Base-by-base conservation (phyloP, 1,284 basidiomycete species). In the Cerioporus squamosus region DNA sequence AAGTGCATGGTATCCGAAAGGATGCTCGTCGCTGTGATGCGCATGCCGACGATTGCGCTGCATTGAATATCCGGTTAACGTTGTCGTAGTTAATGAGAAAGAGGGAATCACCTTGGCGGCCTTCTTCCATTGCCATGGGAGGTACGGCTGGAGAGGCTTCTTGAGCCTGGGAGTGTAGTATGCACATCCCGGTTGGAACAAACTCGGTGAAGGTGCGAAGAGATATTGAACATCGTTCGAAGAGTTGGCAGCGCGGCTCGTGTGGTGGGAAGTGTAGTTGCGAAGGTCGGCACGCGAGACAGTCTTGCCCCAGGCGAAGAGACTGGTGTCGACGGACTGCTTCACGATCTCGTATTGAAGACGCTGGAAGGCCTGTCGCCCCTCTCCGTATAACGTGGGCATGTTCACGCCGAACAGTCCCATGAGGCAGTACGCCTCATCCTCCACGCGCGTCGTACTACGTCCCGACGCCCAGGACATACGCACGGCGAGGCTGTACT, bases 401-500 rank as follows among this genome's bases (percentile, higher is more conserved):
- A 62, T 57, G 44, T 56, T 50, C 24, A 62, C 53, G 29, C 49
- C 48, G 31, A 62, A 59, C 24, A 62, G 44, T 12, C 61, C 61
- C 54, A 62, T 59, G 26, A 62, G 52, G n/a, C 53, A 55, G 44
- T 62, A 62, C 43, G 61, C 61, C 42, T 57, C 47, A 33, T 62
- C 61, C 48, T 62, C 61, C 15, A 49, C n/a, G 2, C 61, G 51
- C 31, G 57, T 59, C 39, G 61, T 59, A 14, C 42, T 44, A 26
- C 61, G 57, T 15, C 49, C 42, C 40, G 61, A 39, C 3, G 61
- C 57, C 61, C 61, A 62, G 15, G 57, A 59, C 61, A 62, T 62
- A 9, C 61, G 51, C 15, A 31, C 49, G 5, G 61, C 61, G 36
- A 62, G 46, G 57, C 57, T 56, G 22, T 29, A 59, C 31, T 29